phyloP scores from a whole-genome alignment of 306 rosid species.

The Gleditsia sinensis region DNA sequence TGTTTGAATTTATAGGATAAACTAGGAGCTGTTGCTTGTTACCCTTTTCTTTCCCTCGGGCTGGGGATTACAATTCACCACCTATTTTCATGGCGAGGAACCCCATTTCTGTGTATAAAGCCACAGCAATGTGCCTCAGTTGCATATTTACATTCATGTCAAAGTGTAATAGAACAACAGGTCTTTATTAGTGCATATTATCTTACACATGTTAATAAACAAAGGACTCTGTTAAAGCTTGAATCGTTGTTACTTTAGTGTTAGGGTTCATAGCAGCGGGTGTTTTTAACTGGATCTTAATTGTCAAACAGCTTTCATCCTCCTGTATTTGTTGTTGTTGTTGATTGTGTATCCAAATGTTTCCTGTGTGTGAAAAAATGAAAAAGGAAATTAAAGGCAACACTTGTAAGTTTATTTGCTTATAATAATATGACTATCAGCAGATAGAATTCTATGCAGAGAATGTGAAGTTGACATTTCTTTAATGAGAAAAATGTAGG shows the following conservation, averaged over 20 bases:
- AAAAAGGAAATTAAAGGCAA: not conserved
- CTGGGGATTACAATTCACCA: too few species aligned
- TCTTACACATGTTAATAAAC: not conserved
- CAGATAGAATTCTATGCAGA: too few species aligned
- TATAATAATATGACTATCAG: not conserved
- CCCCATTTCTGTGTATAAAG: too few species aligned
- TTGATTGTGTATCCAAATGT: not conserved
- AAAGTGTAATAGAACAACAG: too few species aligned
- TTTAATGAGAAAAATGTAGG: too few species aligned
- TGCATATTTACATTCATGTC: too few species aligned
- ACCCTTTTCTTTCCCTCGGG: too few species aligned
- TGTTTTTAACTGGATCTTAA: not conserved
- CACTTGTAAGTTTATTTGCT: not conserved
- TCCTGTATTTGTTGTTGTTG: not conserved
- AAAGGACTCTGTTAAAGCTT: not conserved
- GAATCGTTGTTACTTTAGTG: not conserved
- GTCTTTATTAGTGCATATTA: not conserved
- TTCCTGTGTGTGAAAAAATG: not conserved
- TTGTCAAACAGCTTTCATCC: not conserved
- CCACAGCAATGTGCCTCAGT: too few species aligned
- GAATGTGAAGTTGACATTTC: too few species aligned
- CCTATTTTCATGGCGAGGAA: too few species aligned
- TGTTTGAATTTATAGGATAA: too few species aligned
- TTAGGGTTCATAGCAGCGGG: not conserved
- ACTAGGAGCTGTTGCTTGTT: too few species aligned